Evolutionary conservation across 495 filamentous ascomycete genomes (phyloP).

Genomic region (Amphirosellinia nigrospora): DNA sequence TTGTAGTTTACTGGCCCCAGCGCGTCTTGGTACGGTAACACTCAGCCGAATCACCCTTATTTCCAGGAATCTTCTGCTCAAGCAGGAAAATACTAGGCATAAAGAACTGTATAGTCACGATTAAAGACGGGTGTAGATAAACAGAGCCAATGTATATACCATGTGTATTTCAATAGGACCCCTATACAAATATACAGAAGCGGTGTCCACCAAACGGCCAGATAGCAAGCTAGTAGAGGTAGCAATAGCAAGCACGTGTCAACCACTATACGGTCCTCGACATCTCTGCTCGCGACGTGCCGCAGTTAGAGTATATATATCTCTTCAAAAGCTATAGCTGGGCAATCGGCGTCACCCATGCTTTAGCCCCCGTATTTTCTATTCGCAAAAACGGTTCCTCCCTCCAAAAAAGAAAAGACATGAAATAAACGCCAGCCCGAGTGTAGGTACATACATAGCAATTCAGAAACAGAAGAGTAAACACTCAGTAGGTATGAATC

Average conservation of each 20-base stretch:
- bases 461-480: neutral
- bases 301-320: neutral
- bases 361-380: neutral
- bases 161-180: neutral
- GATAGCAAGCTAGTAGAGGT: neutral
- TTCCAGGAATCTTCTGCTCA: neutral
- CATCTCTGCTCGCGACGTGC: neutral
- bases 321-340: neutral
- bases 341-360: neutral
- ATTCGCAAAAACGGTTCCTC: neutral
- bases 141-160: neutral
- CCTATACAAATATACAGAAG: neutral
- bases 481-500: neutral
- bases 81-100: neutral
- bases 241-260: neutral
- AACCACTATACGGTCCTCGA: neutral
- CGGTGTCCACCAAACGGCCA: neutral
- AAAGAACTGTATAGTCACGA: neutral
- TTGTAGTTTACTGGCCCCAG: too few relatives aligned
- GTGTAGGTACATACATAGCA: constrained; percentile 13
- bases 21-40: too few relatives aligned
- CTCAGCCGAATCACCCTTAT: neutral
- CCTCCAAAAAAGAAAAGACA: neutral
- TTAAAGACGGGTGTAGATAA: neutral
- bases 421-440: neutral